phyloP scores from a whole-genome alignment of 495 filamentous ascomycete genomes.

The Aspergillus affinis region DNA sequence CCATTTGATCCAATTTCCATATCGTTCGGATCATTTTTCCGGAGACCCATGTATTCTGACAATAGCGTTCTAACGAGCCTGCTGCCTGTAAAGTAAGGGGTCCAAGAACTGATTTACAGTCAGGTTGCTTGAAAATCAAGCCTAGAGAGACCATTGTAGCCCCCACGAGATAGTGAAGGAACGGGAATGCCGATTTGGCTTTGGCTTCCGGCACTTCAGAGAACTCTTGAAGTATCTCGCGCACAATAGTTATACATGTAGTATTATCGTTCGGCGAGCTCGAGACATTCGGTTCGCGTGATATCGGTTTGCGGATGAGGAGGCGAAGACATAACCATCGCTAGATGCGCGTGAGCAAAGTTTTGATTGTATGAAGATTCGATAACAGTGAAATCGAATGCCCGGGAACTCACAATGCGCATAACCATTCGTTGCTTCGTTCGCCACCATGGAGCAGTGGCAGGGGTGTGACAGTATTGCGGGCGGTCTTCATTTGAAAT shows the following conservation, averaged over 20 bases:
- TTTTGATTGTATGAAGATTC: neutral
- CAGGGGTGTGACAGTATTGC: neutral
- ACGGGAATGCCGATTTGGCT: slow-evolving; percentile 28
- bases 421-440: slow-evolving; percentile 27
- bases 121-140: slow-evolving; percentile 23
- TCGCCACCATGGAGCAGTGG: slow-evolving; percentile 20
- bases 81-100: slow-evolving; percentile 18
- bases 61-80: slow-evolving; percentile 21
- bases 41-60: slow-evolving; percentile 30
- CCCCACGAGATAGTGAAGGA: slow-evolving; percentile 25
- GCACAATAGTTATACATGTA: slow-evolving; percentile 24
- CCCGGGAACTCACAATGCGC: slow-evolving; percentile 22
- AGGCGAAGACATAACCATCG: slow-evolving; percentile 30
- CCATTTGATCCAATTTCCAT: slow-evolving; percentile 26
- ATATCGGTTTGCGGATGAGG: slow-evolving; percentile 26
- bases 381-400: neutral
- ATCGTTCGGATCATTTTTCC: slow-evolving; percentile 26
- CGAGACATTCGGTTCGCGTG: slow-evolving; percentile 7
- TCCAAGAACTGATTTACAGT: slow-evolving; percentile 18
- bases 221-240: slow-evolving; percentile 23
- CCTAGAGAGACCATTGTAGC: slow-evolving; percentile 26
- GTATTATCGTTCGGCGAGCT: slow-evolving; percentile 23
- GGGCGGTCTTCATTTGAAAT: slow-evolving; percentile 8
- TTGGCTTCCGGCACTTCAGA: slow-evolving; percentile 24
- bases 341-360: slow-evolving; percentile 10